Base-by-base conservation (phyloP, 2,329 filamentous ascomycete genomes). In the Alternaria triticimaculans region DNA sequence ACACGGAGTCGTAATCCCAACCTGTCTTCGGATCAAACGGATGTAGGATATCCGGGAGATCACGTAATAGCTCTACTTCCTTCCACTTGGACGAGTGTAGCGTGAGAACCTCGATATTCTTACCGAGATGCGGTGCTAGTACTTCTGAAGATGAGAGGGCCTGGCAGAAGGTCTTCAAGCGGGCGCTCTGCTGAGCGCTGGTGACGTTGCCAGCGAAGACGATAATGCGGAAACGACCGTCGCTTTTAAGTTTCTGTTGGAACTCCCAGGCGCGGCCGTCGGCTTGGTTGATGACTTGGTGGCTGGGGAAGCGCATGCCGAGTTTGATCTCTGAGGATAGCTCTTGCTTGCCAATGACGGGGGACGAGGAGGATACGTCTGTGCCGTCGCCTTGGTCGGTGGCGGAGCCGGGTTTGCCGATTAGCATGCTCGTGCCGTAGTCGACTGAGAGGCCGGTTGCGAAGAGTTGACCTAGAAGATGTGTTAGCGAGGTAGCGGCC, bases 181-280 rank as follows among this genome's bases (percentile, higher is more conserved):
- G 81, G 0, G 75, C 68, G 60, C 82, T 82, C 62, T 88, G 86
- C 1, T 63, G 57, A 0, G 78, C 12, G 0, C 80, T 67, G 3
- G 81, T 77, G 3, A 92, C 78, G 65, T 90, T 81, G 1, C 90
- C 90, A 0, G 87, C 84, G 67, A 92, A 91, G 2, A 92, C 78
- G 2, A 90, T 76, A 28, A 90, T 72, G 8, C 88, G 81, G 76
- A 87, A 90, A 1, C 85, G 81, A 2, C 88, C 88, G 69, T 89
- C 85, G n/a, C 82, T 84, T 41, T 80, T 83, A 20, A 91, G 80
- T 9, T 80, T 80, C 62, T 87, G 81, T 53, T 90, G 87, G 48
- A 91, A 82, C 43, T 89, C 84, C 84, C 86, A 89, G 0, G 88
- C 86, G 4, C 86, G 81, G 0, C 82, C 84, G 63, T 85, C 82